A percentile compares a stretch with the other conserved stretches of the same genome.
Evolutionary conservation across 176 grass and related monocot genomes (phyloP).

Genomic region (Musa troglodytarum): DNA sequence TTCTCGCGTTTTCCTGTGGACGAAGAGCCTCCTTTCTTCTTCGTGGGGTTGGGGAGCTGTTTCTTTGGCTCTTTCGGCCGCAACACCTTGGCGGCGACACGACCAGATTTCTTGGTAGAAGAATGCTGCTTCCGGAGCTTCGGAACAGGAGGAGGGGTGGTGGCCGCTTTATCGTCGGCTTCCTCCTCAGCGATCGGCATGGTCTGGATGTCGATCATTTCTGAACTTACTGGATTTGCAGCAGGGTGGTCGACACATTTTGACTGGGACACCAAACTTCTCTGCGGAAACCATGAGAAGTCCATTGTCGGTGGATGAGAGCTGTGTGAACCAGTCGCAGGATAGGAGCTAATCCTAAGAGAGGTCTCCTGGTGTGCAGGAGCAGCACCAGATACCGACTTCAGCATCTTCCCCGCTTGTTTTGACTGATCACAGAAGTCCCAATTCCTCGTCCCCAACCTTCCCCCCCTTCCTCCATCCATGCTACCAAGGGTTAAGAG

Average conservation of each 20-base stretch:
- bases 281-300: conserved; percentile 15
- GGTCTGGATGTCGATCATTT: neutral
- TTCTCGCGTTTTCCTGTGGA: conserved; percentile 3
- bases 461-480: conserved; percentile 18
- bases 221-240: neutral
- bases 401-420: neutral
- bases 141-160: neutral
- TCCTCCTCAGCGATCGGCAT: neutral
- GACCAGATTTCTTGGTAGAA: conserved; percentile 10
- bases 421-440: conserved; percentile 4
- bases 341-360: conserved; percentile 18
- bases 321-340: conserved; percentile 5
- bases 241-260: neutral
- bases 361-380: conserved; percentile 21
- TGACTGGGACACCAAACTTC: conserved; percentile 3
- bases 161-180: neutral
- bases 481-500: neutral
- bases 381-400: neutral
- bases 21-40: conserved; percentile 16
- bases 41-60: neutral
- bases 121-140: neutral
- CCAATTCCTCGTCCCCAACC: conserved; percentile 16
- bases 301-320: neutral
- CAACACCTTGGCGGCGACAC: neutral
- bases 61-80: conserved; percentile 21